Evolutionary conservation across 768 basidiomycete species (phyloP).

Genomic region (Mycena vitilis): DNA sequence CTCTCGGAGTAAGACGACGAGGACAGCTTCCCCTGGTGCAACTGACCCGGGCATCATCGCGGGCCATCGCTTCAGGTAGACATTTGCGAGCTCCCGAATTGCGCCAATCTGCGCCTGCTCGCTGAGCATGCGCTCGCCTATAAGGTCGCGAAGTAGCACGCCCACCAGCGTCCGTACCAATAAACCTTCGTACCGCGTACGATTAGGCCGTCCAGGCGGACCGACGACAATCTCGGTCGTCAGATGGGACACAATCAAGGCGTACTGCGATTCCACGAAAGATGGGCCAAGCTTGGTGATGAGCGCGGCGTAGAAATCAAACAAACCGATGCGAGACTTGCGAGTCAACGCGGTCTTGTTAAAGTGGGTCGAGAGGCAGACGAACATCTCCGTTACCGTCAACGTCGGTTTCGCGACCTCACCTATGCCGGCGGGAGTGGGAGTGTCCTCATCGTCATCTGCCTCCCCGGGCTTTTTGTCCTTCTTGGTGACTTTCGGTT

Average conservation of each 20-base stretch:
- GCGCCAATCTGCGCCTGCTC: conserved; percentile 95
- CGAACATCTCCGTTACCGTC: conserved; percentile 82
- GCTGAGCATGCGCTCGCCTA: conserved; percentile 89
- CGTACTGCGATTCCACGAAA: conserved; percentile 88
- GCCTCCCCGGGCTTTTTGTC: conserved; percentile 69
- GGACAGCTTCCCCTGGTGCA: conserved; percentile 72
- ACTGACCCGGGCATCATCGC: conserved; percentile 89
- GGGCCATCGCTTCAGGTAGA: conserved; percentile 92
- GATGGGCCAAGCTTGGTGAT: conserved; percentile 77
- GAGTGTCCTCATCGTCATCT: conserved; percentile 67
- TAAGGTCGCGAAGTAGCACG: conserved; percentile 84
- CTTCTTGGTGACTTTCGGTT: conserved; percentile 59
- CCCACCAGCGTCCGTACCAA: conserved; percentile 79
- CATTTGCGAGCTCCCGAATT: conserved; percentile 84
- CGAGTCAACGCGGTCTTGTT: conserved; percentile 78
- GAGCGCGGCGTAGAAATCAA: conserved; percentile 64
- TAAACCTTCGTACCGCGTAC: conserved; percentile 78
- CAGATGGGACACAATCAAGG: conserved; percentile 81
- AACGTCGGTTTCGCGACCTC: conserved; percentile 47
- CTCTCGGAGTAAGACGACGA: conserved; percentile 84
- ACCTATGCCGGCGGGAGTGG: conserved; percentile 41
- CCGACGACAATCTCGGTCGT: conserved; percentile 73
- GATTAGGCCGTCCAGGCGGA: conserved; percentile 58
- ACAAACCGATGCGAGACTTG: conserved; percentile 81
- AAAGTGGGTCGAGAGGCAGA: conserved; percentile 81